A percentile compares a stretch with the other conserved stretches of the same genome.
Evolutionary conservation across 345 rosid species (phyloP).

Genomic region (Psidium guajava): DNA sequence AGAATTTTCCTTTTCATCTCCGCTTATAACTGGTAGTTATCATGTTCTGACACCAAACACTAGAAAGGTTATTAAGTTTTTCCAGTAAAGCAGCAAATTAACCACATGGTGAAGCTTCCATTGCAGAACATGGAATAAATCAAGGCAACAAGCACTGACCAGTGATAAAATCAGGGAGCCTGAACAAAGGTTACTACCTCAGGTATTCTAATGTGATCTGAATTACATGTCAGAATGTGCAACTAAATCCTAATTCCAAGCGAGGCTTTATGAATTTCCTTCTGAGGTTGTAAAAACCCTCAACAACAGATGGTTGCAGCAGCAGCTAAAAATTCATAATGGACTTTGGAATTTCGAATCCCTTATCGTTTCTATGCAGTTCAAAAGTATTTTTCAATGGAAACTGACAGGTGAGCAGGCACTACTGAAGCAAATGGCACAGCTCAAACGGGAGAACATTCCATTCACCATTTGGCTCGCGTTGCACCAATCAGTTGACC

Average conservation of each 20-base stretch:
- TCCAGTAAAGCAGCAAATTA: not conserved
- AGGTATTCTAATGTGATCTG: not conserved
- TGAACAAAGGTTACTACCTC: not conserved
- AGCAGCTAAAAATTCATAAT: not conserved
- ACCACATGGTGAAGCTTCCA: not conserved
- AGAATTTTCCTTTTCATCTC: not conserved
- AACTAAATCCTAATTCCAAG: not conserved
- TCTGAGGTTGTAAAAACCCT: not conserved
- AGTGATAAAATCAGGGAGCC: not conserved
- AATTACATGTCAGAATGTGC: not conserved
- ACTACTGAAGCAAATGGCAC: not conserved
- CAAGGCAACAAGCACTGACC: not conserved
- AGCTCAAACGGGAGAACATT: not conserved
- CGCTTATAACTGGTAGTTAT: not conserved
- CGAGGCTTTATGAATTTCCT: not conserved
- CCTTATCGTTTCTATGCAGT: not conserved
- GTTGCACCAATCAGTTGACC: not conserved
- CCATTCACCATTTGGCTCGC: not conserved
- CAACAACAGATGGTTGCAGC: not conserved
- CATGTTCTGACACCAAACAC: not conserved
- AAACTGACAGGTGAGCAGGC: not conserved
- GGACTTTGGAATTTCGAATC: not conserved
- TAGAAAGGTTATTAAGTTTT: not conserved
- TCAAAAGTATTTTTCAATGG: not conserved
- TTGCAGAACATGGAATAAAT: not conserved